A percentile compares a stretch with the other conserved stretches of the same genome.
Conservation (phyloP, 495 filamentous ascomycete species). For the Penicillium waksmanii region DNA sequence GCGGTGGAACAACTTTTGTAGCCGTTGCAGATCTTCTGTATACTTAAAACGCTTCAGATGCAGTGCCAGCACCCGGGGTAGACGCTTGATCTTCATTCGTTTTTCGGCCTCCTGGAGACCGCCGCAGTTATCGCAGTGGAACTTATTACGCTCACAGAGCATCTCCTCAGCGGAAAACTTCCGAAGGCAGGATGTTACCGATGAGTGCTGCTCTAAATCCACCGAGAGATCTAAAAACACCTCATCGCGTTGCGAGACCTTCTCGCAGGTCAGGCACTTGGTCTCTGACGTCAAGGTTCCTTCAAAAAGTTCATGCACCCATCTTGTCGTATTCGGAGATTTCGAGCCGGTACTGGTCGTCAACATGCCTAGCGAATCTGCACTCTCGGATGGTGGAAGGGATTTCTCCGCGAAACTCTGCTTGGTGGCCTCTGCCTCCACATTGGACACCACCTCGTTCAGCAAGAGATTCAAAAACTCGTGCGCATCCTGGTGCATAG, state of each 20-base stretch:
- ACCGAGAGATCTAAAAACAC: conserved; percentile 95
- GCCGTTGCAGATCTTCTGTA: conserved; percentile 86
- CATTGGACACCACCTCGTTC: conserved; percentile 94
- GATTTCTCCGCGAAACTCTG: conserved; percentile 42
- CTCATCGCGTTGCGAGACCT: conserved; percentile 91
- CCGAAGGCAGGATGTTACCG: conserved; percentile 90
- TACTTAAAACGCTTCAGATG: conserved; percentile 98
- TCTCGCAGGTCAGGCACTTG: conserved; percentile 94
- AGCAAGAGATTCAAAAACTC: conserved; percentile 93
- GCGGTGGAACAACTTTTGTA: conserved; percentile 96
- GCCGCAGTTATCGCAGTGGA: conserved; percentile 96
- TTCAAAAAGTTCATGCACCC: conserved; percentile 98
- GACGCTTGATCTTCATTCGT: conserved; percentile 96
- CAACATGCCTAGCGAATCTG: conserved; percentile 44
- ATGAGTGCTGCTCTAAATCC: conserved; percentile 93
- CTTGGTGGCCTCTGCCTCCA: conserved; percentile 78
- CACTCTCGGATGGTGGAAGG: conserved; percentile 38
- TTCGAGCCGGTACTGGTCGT: conserved; percentile 50
- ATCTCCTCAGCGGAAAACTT: conserved; percentile 99
- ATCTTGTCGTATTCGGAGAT: conserved; percentile 66
- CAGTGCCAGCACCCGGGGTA: conserved; percentile 87
- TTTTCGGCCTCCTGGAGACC: conserved; percentile 98
- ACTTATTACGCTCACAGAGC: conserved; percentile 98
- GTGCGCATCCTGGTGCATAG: conserved; percentile 98
- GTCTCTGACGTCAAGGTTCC: conserved; percentile 95